Evolutionary conservation across 2,329 filamentous ascomycete genomes (phyloP).

Genomic region (Aspergillus viridinutans): DNA sequence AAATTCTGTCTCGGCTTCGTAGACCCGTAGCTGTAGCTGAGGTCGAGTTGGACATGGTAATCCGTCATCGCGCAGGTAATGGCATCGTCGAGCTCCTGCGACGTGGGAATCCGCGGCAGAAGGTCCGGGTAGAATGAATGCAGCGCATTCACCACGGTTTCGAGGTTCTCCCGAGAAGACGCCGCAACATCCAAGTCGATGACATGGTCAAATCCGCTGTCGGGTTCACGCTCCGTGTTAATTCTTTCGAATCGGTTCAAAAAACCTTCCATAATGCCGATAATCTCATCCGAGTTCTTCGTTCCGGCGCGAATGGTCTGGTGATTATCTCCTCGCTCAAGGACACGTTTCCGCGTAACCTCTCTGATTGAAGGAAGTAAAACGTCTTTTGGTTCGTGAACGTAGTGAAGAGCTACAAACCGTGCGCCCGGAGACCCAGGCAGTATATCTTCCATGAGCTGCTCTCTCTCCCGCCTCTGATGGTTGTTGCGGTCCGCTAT

Average conservation of each 20-base stretch:
- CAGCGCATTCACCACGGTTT: slow-evolving; percentile 68
- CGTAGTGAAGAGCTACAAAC: slow-evolving; percentile 83
- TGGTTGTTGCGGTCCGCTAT: slow-evolving; percentile 95
- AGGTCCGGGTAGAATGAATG: slow-evolving; percentile 75
- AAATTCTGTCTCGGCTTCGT: slow-evolving; percentile 44
- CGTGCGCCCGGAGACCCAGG: slow-evolving; percentile 59
- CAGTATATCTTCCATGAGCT: slow-evolving; percentile 75
- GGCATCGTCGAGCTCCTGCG: slow-evolving; percentile 72
- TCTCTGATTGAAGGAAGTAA: slow-evolving; percentile 68
- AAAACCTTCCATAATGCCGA: slow-evolving; percentile 94
- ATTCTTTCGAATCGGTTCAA: slow-evolving; percentile 78
- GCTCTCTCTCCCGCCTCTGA: slow-evolving; percentile 77
- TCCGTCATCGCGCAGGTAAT: slow-evolving; percentile 70
- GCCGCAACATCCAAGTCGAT: slow-evolving; percentile 77
- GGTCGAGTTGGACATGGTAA: slow-evolving; percentile 73
- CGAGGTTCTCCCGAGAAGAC: slow-evolving; percentile 80
- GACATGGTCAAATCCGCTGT: slow-evolving; percentile 74
- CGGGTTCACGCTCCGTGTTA: slow-evolving; percentile 63
- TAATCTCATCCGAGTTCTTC: slow-evolving; percentile 67
- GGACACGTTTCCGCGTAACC: slow-evolving; percentile 72
- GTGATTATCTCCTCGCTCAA: slow-evolving; percentile 88
- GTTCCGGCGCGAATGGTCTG: slow-evolving; percentile 90
- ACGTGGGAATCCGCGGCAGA: slow-evolving; percentile 60
- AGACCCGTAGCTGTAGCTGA: slow-evolving; percentile 48
- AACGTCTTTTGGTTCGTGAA: slow-evolving; percentile 61